Conservation (phyloP, 1,139 yeast species). For the Blastobotrys capitulatus region DNA sequence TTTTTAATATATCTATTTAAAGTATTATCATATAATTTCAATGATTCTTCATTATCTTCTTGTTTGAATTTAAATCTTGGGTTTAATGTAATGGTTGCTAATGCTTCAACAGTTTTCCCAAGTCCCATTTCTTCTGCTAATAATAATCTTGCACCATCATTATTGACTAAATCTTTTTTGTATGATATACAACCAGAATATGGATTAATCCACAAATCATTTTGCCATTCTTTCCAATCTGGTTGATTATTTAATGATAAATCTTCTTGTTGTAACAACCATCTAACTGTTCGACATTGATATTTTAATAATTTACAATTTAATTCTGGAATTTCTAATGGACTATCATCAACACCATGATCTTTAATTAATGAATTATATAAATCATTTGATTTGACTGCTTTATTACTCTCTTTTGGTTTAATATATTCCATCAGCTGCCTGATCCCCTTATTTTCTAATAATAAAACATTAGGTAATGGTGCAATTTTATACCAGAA, state of each 20-base stretch:
- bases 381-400: background rate
- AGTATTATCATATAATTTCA: constrained; percentile 37
- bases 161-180: background rate
- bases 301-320: constrained; percentile 48
- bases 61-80: constrained; percentile 37
- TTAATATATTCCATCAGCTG: constrained; percentile 4
- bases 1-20: constrained; percentile 45
- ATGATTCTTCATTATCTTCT: background rate
- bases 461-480: constrained; percentile 1
- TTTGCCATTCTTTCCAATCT: constrained; percentile 7
- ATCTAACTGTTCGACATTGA: constrained; percentile 57
- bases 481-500: background rate
- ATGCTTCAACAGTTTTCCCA: constrained; percentile 86
- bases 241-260: constrained; percentile 21
- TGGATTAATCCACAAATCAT: constrained; percentile 31
- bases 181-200: constrained; percentile 21
- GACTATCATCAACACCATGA: background rate
- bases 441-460: constrained; percentile 8
- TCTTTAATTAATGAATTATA: background rate
- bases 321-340: constrained; percentile 37
- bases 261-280: constrained; percentile 61
- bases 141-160: constrained; percentile 41
- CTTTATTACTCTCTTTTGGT: background rate
- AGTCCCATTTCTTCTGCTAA: constrained; percentile 95
- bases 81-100: constrained; percentile 59